Evolutionary conservation across 2,329 filamentous ascomycete species (phyloP).

Genomic region (Colletotrichum endophyticum): DNA sequence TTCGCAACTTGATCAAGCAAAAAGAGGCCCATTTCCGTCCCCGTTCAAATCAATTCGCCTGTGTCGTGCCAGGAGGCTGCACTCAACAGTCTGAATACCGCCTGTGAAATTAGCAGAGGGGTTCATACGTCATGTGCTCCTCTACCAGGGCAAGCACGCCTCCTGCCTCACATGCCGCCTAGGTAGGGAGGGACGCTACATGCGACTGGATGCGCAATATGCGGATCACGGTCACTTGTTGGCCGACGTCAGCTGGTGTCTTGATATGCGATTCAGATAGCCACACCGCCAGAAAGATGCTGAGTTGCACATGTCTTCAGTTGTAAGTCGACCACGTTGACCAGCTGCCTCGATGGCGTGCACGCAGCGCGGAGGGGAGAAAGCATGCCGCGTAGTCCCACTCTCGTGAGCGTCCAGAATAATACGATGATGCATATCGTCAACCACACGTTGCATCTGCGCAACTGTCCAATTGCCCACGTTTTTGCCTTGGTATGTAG

Average conservation of each 20-base stretch:
- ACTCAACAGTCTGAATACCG: neutral
- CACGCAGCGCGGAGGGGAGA: neutral
- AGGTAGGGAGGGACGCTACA: neutral
- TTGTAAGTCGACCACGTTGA: neutral
- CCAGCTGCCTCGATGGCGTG: neutral
- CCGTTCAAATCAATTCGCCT: neutral
- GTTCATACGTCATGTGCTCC: neutral
- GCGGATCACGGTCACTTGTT: neutral
- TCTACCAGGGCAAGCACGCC: neutral
- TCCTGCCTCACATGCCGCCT: neutral
- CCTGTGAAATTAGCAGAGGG: neutral
- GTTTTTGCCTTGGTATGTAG: neutral
- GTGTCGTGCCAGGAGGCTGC: neutral
- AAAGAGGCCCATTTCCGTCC: neutral
- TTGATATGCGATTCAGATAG: neutral
- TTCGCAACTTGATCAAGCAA: neutral
- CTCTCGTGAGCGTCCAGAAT: neutral
- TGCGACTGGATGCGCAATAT: neutral
- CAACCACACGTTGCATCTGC: slow-evolving; percentile 7
- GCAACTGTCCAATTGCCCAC: neutral
- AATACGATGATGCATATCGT: neutral
- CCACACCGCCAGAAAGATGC: neutral
- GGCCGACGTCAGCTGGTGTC: neutral
- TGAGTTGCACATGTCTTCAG: neutral
- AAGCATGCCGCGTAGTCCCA: neutral